These are phyloP conservation scores for Fraxinus baroniana DNA, from an alignment of 305 asterid genomes.

Conservation along the genomic window DNA sequence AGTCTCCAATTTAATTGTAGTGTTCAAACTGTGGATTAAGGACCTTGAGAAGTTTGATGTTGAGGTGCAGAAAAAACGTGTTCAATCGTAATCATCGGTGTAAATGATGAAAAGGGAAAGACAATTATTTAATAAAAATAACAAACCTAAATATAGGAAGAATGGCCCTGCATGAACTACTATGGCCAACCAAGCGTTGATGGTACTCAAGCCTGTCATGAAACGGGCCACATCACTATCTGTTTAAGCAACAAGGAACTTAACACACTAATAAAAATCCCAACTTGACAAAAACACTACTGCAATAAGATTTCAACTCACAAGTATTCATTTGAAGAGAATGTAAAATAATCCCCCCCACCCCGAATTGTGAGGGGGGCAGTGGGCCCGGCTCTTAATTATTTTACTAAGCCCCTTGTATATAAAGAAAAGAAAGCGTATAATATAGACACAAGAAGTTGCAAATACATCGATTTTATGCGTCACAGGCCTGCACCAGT, in stretches of 20 bases:
- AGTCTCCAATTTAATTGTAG: not conserved
- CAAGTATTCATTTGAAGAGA: conserved; percentile 12
- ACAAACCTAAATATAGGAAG: not conserved
- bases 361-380: too few relatives aligned
- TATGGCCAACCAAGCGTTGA: not conserved
- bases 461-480: conserved; percentile 6
- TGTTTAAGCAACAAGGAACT: conserved; percentile 1
- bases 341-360: not conserved
- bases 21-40: not conserved
- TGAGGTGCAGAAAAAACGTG: not conserved
- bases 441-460: conserved; percentile 7
- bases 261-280: not conserved
- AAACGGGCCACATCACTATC: not conserved
- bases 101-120: not conserved
- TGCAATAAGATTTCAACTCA: not conserved
- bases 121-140: not conserved
- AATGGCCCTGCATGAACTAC: not conserved
- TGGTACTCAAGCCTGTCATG: not conserved
- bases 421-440: conserved; percentile 23
- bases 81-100: not conserved
- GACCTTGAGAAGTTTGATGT: not conserved
- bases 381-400: too few relatives aligned
- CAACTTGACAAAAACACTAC: not conserved
- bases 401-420: conserved; percentile 24
- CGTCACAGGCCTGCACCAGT: not conserved